Evolutionary conservation across 2,329 filamentous ascomycete genomes (phyloP).

Genomic region (Penicillium decumbens): DNA sequence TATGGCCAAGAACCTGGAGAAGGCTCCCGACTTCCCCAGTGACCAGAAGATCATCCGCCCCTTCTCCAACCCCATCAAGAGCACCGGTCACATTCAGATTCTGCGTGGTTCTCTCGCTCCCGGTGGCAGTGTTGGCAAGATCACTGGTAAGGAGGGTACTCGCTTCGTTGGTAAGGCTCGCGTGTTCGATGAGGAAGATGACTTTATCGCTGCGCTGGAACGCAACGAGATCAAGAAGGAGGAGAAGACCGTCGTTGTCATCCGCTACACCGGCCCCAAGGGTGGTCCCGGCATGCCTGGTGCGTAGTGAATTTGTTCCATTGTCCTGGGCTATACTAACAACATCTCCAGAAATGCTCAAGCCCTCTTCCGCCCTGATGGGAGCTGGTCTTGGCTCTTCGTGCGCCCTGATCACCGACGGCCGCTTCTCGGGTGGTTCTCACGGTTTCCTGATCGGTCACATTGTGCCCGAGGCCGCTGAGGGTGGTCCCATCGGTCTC

Average conservation of each 20-base stretch:
- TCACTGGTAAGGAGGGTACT: constrained; percentile 70
- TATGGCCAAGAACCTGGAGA: constrained; percentile 55
- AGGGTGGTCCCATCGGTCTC: constrained; percentile 77
- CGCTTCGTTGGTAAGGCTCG: constrained; percentile 64
- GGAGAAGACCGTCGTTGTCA: constrained; percentile 71
- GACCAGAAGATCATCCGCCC: constrained; percentile 68
- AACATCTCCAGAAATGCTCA: constrained; percentile 57
- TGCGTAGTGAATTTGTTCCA: constrained; percentile 10
- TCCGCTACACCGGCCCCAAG: constrained; percentile 69
- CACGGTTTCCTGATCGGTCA: constrained; percentile 83
- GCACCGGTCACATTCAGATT: constrained; percentile 68
- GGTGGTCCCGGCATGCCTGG: constrained; percentile 66
- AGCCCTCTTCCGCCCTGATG: constrained; percentile 69
- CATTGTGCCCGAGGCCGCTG: constrained; percentile 80
- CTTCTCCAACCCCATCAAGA: constrained; percentile 64
- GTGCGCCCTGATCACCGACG: constrained; percentile 64
- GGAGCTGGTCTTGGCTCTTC: constrained; percentile 57
- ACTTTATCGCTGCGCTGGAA: constrained; percentile 65
- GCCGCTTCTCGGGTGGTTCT: constrained; percentile 60
- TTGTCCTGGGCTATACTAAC: too few relatives aligned
- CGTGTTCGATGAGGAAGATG: constrained; percentile 66
- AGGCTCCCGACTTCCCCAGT: constrained; percentile 59
- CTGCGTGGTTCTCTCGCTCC: constrained; percentile 65
- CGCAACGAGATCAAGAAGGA: constrained; percentile 66
- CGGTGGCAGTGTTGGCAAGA: constrained; percentile 67